Evolutionary conservation across 805 yeast genomes (phyloP), one percentile per base, ranked within the genome.

Genomic region (Yamadazyma scolyti): DNA sequence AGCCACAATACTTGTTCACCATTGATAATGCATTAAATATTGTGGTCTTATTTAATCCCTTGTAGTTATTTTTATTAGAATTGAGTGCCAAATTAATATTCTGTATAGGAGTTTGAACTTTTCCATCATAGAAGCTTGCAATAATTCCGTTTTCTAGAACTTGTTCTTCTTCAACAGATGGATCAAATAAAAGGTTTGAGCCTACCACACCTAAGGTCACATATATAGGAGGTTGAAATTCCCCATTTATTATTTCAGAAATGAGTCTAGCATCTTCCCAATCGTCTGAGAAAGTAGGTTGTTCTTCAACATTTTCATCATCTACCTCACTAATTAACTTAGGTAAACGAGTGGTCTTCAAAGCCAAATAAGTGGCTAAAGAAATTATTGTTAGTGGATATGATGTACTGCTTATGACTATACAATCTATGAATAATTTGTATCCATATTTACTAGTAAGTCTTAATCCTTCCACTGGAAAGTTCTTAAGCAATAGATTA

Each of bases 281-380:
- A 44, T 87, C 95, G 48, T 89, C 97, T 23, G 89, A 79, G 47
- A 90, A 89, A 0, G 86, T 82, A 1, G 97, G 97, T 40, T 84
- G 80, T 54, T 89, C 96, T 51, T 82, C 95, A 13, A 86, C 75
- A 37, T 78, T 79, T 34, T 74, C 78, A 43, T 77, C 82, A 47
- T 84, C 79, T 19, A 77, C 77, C 19, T 78, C 75, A 10, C 94
- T 82, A 2, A 76, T 64, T 32, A 87, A 59, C 27, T 77, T 65
- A 5, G 97, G 97, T 31, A 89, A 64, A 36, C 68, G 69, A 2
- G 97, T 82, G 11, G 88, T 75, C 41, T 77, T 79, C 44, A 90
- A 66, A 1, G 97, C 96, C 39, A 87, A 68, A 54, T 82, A 89
- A 2, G 78, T 68, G 2, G 94, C 82, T 55, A 89, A 71, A 1